Percentiles rank a stretch among this genome's conserved stretches.
Evolutionary conservation across 2,329 filamentous ascomycete genomes (phyloP).

Genomic region (Colletotrichum sp.): DNA sequence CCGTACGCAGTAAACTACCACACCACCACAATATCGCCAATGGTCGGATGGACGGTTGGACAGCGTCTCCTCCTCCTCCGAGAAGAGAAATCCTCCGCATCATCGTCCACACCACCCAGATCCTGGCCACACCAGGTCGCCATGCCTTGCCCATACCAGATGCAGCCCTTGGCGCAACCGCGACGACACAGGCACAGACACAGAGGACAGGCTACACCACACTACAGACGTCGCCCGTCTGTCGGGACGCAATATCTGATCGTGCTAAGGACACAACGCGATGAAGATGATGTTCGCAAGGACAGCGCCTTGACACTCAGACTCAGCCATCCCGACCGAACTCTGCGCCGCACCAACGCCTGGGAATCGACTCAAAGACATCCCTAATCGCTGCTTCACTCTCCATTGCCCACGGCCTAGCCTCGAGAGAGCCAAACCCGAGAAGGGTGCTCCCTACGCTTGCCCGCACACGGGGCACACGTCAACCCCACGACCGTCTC

Average conservation of each 20-base stretch:
- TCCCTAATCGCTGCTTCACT: conserved; percentile 9
- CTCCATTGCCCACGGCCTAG: background rate
- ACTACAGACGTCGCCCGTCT: background rate
- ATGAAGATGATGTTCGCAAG: conserved; percentile 10
- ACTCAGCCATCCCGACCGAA: background rate
- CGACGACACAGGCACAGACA: background rate
- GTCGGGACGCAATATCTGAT: background rate
- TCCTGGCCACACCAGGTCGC: background rate
- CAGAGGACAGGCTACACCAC: background rate
- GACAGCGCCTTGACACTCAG: background rate
- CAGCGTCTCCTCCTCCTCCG: background rate
- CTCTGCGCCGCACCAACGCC: background rate
- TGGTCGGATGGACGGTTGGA: background rate
- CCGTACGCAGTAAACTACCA: background rate
- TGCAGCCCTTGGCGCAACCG: background rate
- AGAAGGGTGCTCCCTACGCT: background rate
- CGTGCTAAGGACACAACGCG: background rate
- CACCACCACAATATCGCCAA: background rate
- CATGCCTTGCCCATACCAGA: conserved; percentile 1
- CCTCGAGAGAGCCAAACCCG: background rate
- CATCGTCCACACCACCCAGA: background rate
- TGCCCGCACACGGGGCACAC: background rate
- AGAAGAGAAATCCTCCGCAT: conserved; percentile 3
- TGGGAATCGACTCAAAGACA: background rate
- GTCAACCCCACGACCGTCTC: conserved; percentile 14